Percentiles rank a stretch among this genome's conserved stretches.
Conservation (phyloP, 2,329 filamentous ascomycete genomes). For the Aspergillus pseudotamarii region DNA sequence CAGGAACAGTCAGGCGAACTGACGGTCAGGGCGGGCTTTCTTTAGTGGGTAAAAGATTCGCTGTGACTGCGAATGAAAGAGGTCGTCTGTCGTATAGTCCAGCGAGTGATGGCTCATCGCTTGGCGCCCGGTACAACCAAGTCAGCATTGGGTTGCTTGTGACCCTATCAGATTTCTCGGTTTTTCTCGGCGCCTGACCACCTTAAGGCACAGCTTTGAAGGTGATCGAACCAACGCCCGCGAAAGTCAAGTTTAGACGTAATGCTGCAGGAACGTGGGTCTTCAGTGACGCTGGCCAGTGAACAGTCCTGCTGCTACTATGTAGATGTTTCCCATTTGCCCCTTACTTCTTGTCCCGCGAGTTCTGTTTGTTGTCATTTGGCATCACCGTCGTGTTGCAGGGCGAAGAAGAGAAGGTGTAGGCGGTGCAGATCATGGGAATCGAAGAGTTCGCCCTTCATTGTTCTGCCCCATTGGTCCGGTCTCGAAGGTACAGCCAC, state of each 20-base stretch:
- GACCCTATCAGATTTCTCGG: slow-evolving; percentile 18
- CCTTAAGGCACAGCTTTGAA: background rate
- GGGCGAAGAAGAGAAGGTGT: background rate
- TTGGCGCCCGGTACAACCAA: slow-evolving; percentile 14
- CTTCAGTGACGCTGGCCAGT: background rate
- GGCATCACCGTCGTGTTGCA: background rate
- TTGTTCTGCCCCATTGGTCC: background rate
- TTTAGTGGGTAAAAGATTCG: background rate
- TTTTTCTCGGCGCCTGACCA: slow-evolving; percentile 4
- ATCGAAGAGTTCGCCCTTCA: background rate
- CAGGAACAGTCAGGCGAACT: slow-evolving; percentile 22
- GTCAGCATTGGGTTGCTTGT: slow-evolving; percentile 22
- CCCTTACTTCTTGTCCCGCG: background rate
- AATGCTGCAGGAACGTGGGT: slow-evolving; percentile 3
- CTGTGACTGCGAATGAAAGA: slow-evolving; percentile 6
- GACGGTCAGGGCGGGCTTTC: slow-evolving; percentile 5
- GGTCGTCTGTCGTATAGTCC: background rate
- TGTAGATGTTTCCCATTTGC: background rate
- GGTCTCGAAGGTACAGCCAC: background rate
- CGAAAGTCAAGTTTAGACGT: background rate
- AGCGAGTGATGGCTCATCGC: slow-evolving; percentile 7
- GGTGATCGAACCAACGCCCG: background rate
- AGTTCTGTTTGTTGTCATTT: background rate
- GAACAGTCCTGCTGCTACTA: background rate
- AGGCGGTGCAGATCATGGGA: background rate